Evolutionary conservation across 1,284 basidiomycete genomes (phyloP).

Genomic region (Schizopora paradoxa): DNA sequence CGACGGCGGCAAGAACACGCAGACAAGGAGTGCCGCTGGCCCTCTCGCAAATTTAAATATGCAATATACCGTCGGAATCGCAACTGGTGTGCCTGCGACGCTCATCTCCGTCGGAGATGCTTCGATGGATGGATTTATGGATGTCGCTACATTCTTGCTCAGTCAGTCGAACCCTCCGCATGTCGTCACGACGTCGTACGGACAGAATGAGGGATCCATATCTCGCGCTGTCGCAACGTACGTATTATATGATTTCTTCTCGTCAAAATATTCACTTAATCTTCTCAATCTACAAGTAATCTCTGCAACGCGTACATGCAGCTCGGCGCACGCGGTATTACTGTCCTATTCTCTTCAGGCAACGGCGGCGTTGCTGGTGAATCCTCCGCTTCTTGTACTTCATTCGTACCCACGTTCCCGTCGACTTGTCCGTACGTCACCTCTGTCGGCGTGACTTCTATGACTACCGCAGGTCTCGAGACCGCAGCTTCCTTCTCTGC

Average conservation of each 20-base stretch:
- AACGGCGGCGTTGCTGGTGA: constrained; percentile 28
- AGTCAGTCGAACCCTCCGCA: constrained; percentile 14
- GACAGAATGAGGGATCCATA: constrained; percentile 5
- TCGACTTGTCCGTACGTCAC: constrained; percentile 19
- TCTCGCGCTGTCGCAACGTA: constrained; percentile 15
- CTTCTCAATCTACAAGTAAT: constrained; percentile 8
- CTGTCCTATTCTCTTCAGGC: constrained; percentile 32
- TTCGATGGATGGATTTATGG: constrained; percentile 15
- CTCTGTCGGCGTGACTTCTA: constrained; percentile 30
- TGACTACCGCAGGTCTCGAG: constrained; percentile 19
- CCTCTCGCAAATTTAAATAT: constrained; percentile 20
- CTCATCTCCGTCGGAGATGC: constrained; percentile 13
- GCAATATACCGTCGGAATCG: constrained; percentile 20
- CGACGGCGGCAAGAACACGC: constrained; percentile 25
- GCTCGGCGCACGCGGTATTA: constrained; percentile 27
- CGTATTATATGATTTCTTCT: constrained; percentile 3
- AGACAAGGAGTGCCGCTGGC: constrained; percentile 22
- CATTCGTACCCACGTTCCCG: constrained; percentile 4
- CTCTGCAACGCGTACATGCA: constrained; percentile 23
- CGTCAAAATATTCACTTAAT: background rate
- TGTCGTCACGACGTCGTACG: constrained; percentile 16
- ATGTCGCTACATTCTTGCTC: constrained; percentile 18
- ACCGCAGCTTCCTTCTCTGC: constrained; percentile 21
- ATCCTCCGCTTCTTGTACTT: background rate
- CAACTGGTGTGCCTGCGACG: constrained; percentile 18